Evolutionary conservation across 805 yeast genomes (phyloP).

Genomic region (Candida ascalaphidarum): DNA sequence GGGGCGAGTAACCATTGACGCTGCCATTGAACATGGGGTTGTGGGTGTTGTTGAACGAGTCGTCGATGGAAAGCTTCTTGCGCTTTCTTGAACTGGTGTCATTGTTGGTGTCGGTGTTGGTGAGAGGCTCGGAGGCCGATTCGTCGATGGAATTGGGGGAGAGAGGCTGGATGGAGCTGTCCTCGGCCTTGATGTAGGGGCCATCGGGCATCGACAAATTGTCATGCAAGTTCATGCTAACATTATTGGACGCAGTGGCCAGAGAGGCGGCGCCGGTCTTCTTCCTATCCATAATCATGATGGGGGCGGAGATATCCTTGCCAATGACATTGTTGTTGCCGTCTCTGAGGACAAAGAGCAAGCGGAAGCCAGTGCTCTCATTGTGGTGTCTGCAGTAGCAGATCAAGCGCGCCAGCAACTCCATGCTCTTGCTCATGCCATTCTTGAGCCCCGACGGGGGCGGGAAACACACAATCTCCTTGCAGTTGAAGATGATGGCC

Average conservation of each 20-base stretch:
- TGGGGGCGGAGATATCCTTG: slow-evolving; percentile 59
- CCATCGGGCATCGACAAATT: too few species aligned
- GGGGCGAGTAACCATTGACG: slow-evolving; percentile 35
- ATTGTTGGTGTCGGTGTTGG: slow-evolving; percentile 24
- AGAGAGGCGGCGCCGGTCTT: slow-evolving; percentile 40
- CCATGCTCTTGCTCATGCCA: slow-evolving; percentile 30
- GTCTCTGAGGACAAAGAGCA: slow-evolving; percentile 62
- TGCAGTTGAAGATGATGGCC: slow-evolving; percentile 86
- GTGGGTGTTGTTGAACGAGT: slow-evolving; percentile 25
- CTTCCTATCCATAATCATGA: slow-evolving; percentile 93
- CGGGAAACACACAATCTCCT: slow-evolving; percentile 73
- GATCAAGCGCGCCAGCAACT: slow-evolving; percentile 66
- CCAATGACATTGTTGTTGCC: slow-evolving; percentile 57
- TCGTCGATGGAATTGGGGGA: slow-evolving; percentile 60
- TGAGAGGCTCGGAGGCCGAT: slow-evolving; percentile 45
- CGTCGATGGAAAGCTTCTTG: slow-evolving; percentile 41
- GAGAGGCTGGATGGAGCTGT: slow-evolving; percentile 24
- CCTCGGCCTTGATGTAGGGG: too few species aligned
- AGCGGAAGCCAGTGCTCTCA: slow-evolving; percentile 76
- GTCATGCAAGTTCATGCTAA: too few species aligned
- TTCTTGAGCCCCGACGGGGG: slow-evolving; percentile 40
- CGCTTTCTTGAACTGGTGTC: slow-evolving; percentile 37
- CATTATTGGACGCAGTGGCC: background rate
- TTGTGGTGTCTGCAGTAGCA: slow-evolving; percentile 96
- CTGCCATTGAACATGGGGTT: slow-evolving; percentile 33